Conservation (phyloP, 768 basidiomycete genomes). For the Boletus pseudo-olivaceus region DNA sequence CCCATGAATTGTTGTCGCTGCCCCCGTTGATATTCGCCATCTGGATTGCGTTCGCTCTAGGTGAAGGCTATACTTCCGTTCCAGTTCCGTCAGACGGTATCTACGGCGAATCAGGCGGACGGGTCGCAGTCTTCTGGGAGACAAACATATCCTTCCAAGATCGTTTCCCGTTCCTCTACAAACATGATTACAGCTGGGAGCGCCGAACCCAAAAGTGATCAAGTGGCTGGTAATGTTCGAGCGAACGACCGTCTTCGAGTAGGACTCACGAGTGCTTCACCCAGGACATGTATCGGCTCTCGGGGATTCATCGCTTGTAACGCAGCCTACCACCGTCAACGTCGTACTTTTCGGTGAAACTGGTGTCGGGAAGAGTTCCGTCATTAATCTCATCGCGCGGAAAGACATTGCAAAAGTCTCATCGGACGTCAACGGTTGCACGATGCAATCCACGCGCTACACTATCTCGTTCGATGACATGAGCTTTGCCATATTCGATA, state of each 20-base stretch:
- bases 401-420: slow-evolving; percentile 23
- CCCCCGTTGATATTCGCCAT: background rate
- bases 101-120: background rate
- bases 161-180: background rate
- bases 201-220: background rate
- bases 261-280: slow-evolving; percentile 5
- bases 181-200: background rate
- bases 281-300: background rate
- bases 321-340: slow-evolving; percentile 22
- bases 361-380: slow-evolving; percentile 33
- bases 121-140: background rate
- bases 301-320: background rate
- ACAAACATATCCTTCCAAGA: background rate
- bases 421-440: slow-evolving; percentile 32
- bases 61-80: background rate
- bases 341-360: slow-evolving; percentile 42
- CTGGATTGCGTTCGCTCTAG: slow-evolving; percentile 3
- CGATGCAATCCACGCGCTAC: slow-evolving; percentile 32
- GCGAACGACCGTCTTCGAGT: background rate
- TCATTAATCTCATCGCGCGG: slow-evolving; percentile 31
- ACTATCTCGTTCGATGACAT: slow-evolving; percentile 18
- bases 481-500: slow-evolving; percentile 31
- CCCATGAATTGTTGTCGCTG: background rate
- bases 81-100: background rate
- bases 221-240: slow-evolving; percentile 8